Evolutionary conservation across 106 monocot species (phyloP).

Genomic region (Chionographis japonica): DNA sequence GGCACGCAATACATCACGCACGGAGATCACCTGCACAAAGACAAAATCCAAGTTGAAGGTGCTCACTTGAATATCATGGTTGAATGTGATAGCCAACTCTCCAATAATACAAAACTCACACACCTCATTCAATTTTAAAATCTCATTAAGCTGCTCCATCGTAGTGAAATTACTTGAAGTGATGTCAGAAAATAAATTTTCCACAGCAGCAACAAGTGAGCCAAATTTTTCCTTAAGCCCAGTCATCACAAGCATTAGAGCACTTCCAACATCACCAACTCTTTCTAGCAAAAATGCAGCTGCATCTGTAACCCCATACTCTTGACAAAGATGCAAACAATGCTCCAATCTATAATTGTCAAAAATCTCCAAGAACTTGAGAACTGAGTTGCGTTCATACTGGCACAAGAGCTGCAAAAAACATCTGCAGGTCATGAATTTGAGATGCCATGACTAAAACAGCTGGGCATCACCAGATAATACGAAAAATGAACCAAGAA

Average conservation of each 20-base stretch:
- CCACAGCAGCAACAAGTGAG: conserved; percentile 54
- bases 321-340: conserved; percentile 78
- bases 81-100: not conserved
- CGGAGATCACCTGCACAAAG: conserved; percentile 44
- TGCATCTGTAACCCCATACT: conserved; percentile 84
- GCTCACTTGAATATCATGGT: not conserved
- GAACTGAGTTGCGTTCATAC: conserved; percentile 77
- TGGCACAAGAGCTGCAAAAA: conserved; percentile 82
- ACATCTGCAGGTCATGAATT: not conserved
- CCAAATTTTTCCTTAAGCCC: conserved; percentile 62
- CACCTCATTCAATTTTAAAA: conserved; percentile 73
- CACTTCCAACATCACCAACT: conserved; percentile 87
- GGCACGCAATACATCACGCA: conserved; percentile 60
- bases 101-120: conserved; percentile 6
- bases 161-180: conserved; percentile 6
- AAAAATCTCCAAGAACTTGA: conserved; percentile 84
- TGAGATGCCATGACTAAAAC: too few relatives aligned
- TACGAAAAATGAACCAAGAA: too few relatives aligned
- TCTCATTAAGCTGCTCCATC: conserved; percentile 26
- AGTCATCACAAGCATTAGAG: conserved; percentile 53
- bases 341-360: conserved; percentile 89
- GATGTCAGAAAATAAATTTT: conserved; percentile 17
- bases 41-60: conserved; percentile 6
- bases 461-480: too few relatives aligned
- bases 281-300: conserved; percentile 94